A percentile compares a stretch with the other conserved stretches of the same genome.
Evolutionary conservation across 768 basidiomycete species (phyloP).

Genomic region (Lyophyllum shimeji): DNA sequence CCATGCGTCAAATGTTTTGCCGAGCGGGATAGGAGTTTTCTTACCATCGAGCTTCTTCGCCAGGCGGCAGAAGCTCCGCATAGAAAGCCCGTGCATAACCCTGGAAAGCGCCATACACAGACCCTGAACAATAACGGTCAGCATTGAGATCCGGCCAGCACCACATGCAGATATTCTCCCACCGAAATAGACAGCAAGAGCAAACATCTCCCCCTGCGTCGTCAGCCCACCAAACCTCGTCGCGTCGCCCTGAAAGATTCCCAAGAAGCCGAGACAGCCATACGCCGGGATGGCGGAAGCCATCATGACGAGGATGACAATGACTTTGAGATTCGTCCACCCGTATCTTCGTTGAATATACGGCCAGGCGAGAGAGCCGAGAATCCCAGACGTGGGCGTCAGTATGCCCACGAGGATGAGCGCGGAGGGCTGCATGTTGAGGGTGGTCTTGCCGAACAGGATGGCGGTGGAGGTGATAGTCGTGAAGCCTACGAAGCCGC

Average conservation of each 20-base stretch:
- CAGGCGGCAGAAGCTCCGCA: constrained; percentile 81
- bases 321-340: constrained; percentile 67
- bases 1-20: neutral
- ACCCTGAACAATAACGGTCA: constrained; percentile 37
- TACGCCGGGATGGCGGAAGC: constrained; percentile 74
- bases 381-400: constrained; percentile 75
- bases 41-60: constrained; percentile 89
- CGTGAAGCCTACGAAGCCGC: constrained; percentile 65
- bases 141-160: neutral
- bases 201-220: constrained; percentile 83
- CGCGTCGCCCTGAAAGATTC: constrained; percentile 40
- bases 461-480: constrained; percentile 92
- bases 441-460: constrained; percentile 86
- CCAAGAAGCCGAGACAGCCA: constrained; percentile 79
- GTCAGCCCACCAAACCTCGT: constrained; percentile 71
- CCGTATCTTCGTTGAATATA: constrained; percentile 59
- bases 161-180: constrained; percentile 15
- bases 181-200: constrained; percentile 82
- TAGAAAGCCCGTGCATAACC: constrained; percentile 87
- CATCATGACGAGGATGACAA: constrained; percentile 65
- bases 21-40: constrained; percentile 13
- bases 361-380: constrained; percentile 85
- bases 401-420: constrained; percentile 80
- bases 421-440: constrained; percentile 76
- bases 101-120: constrained; percentile 89